A percentile compares a stretch with the other conserved stretches of the same genome.
Conservation (phyloP, 306 rosid genomes). For the Dryas octopetala region DNA sequence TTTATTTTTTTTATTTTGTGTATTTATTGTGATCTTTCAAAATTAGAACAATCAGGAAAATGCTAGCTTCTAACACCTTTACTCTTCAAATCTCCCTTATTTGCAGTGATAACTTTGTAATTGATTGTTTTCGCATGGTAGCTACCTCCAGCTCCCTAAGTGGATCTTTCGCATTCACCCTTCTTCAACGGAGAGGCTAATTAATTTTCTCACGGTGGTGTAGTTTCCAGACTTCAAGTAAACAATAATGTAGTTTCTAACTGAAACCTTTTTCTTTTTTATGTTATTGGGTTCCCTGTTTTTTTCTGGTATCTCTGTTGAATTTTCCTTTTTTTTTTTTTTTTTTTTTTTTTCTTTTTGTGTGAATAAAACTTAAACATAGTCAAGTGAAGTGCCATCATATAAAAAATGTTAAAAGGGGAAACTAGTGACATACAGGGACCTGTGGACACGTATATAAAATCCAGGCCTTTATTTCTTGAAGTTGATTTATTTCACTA, state of each 20-base stretch:
- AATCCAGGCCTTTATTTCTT: no score
- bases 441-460: no score
- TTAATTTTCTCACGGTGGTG: background rate
- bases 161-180: background rate
- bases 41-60: slow-evolving; percentile 31
- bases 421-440: no score
- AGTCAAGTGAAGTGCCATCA: no score
- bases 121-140: slow-evolving; percentile 19
- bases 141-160: slow-evolving; percentile 17
- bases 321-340: no score
- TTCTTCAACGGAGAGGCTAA: background rate
- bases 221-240: background rate
- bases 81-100: slow-evolving; percentile 25
- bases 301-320: no score
- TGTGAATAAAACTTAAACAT: no score
- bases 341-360: no score
- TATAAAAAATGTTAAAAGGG: no score
- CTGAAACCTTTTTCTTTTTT: background rate
- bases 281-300: background rate
- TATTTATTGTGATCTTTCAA: slow-evolving; percentile 50
- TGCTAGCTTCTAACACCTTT: slow-evolving; percentile 28
- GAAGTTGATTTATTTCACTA: no score
- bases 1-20: slow-evolving; percentile 22
- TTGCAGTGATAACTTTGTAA: slow-evolving; percentile 26
- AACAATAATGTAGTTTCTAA: background rate